Conservation (phyloP, 805 yeast genomes). For the Saccharomycopsis schoenii region DNA sequence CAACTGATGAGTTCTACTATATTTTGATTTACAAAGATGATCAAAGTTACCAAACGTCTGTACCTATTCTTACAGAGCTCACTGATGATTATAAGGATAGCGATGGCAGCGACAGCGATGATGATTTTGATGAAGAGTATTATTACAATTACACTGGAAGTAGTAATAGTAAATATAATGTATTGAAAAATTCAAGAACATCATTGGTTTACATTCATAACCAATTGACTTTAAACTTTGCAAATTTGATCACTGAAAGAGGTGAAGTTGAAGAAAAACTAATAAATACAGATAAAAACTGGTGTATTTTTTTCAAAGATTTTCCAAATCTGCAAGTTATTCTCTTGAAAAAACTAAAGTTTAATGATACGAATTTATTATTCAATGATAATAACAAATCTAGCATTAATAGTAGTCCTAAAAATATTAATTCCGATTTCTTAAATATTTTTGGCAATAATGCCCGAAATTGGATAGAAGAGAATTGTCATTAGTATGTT, state of each 20-base stretch:
- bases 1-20: constrained; percentile 10
- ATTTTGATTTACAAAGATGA: constrained; percentile 13
- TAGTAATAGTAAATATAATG: background rate
- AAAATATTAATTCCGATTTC: background rate
- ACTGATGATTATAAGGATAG: background rate
- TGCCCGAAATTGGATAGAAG: background rate
- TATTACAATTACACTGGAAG: background rate
- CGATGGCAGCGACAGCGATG: background rate
- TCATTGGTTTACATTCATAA: background rate
- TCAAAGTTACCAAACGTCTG: constrained; percentile 15
- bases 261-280: constrained; percentile 8
- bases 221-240: background rate
- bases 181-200: background rate
- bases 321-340: constrained; percentile 1
- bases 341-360: background rate
- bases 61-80: constrained; percentile 13
- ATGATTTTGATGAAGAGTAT: background rate
- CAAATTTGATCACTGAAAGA: background rate
- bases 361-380: background rate
- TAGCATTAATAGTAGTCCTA: background rate
- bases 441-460: background rate
- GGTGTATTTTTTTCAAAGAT: constrained; percentile 17
- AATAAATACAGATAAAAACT: constrained; percentile 16
- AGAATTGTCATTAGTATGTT: background rate
- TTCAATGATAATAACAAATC: background rate